Percentiles rank a stretch among this genome's conserved stretches.
phyloP scores from a whole-genome alignment of 768 basidiomycete genomes.

The Collybia sordida region DNA sequence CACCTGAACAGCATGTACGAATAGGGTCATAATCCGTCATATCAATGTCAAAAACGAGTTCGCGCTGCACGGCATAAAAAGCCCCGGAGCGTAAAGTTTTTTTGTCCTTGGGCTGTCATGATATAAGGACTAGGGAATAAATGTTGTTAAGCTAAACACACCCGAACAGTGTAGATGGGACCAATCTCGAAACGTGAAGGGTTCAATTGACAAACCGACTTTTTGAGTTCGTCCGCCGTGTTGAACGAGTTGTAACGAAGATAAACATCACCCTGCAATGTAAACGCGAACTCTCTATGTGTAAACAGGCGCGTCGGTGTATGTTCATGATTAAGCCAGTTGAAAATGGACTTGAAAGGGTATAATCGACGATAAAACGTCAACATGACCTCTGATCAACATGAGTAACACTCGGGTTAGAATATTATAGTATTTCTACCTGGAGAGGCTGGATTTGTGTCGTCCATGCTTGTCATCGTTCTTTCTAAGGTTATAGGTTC shows the following conservation, averaged over 20 bases:
- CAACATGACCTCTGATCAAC: conserved; percentile 43
- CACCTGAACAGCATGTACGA: conserved; percentile 91
- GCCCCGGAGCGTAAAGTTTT: conserved; percentile 69
- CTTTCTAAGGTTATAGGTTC: neutral
- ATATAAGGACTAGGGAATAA: neutral
- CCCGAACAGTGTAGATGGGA: conserved; percentile 85
- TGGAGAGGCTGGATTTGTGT: conserved; percentile 10
- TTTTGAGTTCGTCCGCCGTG: conserved; percentile 86
- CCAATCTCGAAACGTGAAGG: conserved; percentile 98
- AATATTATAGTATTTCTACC: conserved; percentile 4
- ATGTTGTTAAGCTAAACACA: conserved; percentile 36
- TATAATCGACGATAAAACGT: conserved; percentile 88
- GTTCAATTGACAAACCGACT: conserved; percentile 79
- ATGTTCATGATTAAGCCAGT: conserved; percentile 94
- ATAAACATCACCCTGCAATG: conserved; percentile 87
- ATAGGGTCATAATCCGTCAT: conserved; percentile 99
- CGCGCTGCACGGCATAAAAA: conserved; percentile 79
- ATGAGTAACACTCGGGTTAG: neutral
- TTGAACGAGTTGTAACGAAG: conserved; percentile 93
- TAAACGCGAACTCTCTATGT: conserved; percentile 95
- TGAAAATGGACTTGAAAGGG: conserved; percentile 91
- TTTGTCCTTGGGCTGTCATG: conserved; percentile 77
- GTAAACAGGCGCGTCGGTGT: conserved; percentile 79
- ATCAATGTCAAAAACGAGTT: conserved; percentile 99
- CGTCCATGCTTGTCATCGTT: conserved; percentile 5